Evolutionary conservation across 208 protist species (phyloP), one percentile per base, ranked within the genome.

Genomic region (Crithidia sp.): DNA sequence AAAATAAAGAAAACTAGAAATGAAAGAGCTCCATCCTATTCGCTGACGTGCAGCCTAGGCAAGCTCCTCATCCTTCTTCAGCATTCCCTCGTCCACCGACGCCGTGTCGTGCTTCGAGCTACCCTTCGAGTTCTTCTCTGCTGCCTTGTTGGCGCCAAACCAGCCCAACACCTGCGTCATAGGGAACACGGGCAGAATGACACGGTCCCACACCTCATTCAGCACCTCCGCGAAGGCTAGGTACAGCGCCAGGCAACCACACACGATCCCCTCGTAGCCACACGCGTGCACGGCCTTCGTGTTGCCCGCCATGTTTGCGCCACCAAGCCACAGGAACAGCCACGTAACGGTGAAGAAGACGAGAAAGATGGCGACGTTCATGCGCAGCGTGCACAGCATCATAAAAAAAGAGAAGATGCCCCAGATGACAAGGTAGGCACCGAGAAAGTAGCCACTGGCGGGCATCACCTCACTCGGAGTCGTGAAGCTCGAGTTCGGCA

Each of bases 211-310:
- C 17, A 71, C 54, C 50, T 84, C 79, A 40, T 80, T 74, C 41
- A 90, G 13, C 12, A 87, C n/a, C 71, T 81, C 65, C 2, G 82
- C 82, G 12, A 87, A 65, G 3, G 67, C 58, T 13, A 83, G 44
- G 68, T 90, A 90, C n/a, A 90, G 36, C 5, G 85, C 81, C 12
- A 72, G 64, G 64, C 43, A 60, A 13, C 85, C 85, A 52, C 76
- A 77, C 36, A 86, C 37, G 40, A 89, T 59, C 0, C 85, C 85
- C 10, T 79, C 72, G 53, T 66, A 81, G 16, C 85, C 85, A 10
- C 59, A 74, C 17, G 70, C 67, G 28, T 76, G 43, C 16, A 75
- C 37, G 8, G 56, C 71, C 9, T 3, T 70, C 28, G 7, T 28
- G 71, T 70, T 77, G 44, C 55, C 63, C 7, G 61, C 39, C 71